These are phyloP conservation scores for Geotrichum histeridarum DNA, from an alignment of 1,139 yeast species.

Conservation along the genomic window DNA sequence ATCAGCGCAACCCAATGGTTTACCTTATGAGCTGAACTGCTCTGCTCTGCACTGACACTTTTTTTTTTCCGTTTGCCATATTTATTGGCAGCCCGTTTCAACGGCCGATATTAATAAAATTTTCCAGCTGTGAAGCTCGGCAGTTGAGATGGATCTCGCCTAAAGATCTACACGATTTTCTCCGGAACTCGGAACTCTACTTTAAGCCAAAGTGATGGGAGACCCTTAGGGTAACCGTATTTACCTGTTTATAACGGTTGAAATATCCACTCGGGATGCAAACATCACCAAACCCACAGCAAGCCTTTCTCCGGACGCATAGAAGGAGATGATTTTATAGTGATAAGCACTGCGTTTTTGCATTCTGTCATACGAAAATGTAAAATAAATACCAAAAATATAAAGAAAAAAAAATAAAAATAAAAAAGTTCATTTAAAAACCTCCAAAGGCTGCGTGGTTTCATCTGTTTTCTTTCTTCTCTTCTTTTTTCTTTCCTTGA, in stretches of 20 bases:
- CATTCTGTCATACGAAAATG: not conserved
- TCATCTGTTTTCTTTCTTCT: not conserved
- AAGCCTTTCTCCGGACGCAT: too few species aligned
- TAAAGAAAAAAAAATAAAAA: not conserved
- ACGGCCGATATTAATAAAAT: too few species aligned
- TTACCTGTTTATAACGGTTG: not conserved
- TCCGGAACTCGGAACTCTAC: conserved; percentile 4
- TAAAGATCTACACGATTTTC: not conserved
- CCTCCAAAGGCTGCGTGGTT: not conserved
- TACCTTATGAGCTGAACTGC: too few species aligned
- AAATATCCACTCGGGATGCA: not conserved
- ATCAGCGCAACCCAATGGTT: too few species aligned
- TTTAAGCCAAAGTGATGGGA: not conserved
- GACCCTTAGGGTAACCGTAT: not conserved
- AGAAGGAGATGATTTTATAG: too few species aligned
- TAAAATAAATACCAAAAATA: not conserved
- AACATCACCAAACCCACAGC: too few species aligned
- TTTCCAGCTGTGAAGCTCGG: too few species aligned
- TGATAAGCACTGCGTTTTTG: too few species aligned
- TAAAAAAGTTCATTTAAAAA: not conserved
- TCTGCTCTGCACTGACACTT: too few species aligned
- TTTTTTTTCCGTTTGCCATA: too few species aligned
- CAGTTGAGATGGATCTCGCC: too few species aligned
- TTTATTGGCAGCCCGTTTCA: too few species aligned
- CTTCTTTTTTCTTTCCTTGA: not conserved